These are phyloP conservation scores for Cenchrus fungigraminus DNA, from an alignment of 176 grass and related monocot species.

Conservation along the genomic window DNA sequence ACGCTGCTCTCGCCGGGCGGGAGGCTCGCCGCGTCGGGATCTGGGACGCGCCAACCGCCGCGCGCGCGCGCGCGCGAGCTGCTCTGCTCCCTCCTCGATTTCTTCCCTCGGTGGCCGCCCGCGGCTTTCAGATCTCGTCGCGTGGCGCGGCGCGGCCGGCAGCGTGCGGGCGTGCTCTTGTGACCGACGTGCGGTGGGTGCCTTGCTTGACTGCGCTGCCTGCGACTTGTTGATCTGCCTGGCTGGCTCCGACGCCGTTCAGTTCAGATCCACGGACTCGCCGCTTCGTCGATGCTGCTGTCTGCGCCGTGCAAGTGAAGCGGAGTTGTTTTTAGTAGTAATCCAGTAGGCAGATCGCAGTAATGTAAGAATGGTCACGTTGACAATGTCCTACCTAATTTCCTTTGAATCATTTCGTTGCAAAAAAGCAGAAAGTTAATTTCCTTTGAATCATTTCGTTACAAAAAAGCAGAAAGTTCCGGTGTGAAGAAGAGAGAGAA, in stretches of 20 bases:
- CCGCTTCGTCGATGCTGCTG: not conserved
- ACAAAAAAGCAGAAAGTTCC: too few species aligned
- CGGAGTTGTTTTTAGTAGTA: not conserved
- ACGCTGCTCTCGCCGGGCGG: slow-evolving; percentile 24
- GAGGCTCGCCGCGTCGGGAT: slow-evolving; percentile 27
- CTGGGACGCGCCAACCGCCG: slow-evolving; percentile 14
- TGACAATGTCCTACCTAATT: too few species aligned
- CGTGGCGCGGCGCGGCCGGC: slow-evolving; percentile 34
- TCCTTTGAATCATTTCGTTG: too few species aligned
- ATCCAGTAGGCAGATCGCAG: not conserved
- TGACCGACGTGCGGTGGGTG: slow-evolving; percentile 7
- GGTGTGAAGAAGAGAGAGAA: too few species aligned
- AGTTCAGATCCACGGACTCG: not conserved
- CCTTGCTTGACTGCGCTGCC: slow-evolving; percentile 54
- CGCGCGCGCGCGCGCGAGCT: not conserved
- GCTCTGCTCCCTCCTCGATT: not conserved
- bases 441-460: too few species aligned
- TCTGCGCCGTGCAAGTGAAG: not conserved
- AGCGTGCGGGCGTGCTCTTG: slow-evolving; percentile 13
- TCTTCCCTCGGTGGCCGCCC: not conserved
- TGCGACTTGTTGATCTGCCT: slow-evolving; percentile 46
- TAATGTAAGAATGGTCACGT: not conserved
- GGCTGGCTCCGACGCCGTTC: not conserved
- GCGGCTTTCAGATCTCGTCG: slow-evolving; percentile 52
- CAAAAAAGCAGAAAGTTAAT: too few species aligned